phyloP scores from a whole-genome alignment of 2,329 filamentous ascomycete genomes.

The Teratosphaeria zuluensis region DNA sequence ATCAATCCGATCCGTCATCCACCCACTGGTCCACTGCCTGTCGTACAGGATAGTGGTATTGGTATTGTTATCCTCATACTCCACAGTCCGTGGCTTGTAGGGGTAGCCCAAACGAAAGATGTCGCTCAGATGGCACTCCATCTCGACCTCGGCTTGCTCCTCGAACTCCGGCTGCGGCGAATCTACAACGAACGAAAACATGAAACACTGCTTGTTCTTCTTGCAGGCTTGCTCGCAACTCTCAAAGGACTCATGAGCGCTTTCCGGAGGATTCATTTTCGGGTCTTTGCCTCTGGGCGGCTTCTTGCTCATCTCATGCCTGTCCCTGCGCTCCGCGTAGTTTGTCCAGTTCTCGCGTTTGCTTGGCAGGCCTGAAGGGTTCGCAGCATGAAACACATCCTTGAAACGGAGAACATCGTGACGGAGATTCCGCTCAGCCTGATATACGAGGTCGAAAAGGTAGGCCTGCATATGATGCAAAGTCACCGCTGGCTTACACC shows the following conservation, averaged over 20 bases:
- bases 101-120: constrained; percentile 11
- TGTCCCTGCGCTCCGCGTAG: constrained; percentile 3
- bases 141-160: constrained; percentile 1
- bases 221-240: constrained; percentile 9
- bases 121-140: constrained; percentile 12
- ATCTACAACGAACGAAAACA: constrained; percentile 9
- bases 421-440: constrained; percentile 7
- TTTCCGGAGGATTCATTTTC: constrained; percentile 2
- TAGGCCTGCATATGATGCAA: constrained; percentile 13
- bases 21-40: constrained; percentile 9
- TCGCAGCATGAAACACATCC: constrained; percentile 8
- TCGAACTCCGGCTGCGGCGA: not conserved
- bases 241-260: constrained; percentile 5
- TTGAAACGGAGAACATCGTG: constrained; percentile 3
- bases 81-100: constrained; percentile 3
- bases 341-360: constrained; percentile 12
- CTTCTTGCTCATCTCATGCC: constrained; percentile 3
- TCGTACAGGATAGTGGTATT: not conserved
- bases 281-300: not conserved
- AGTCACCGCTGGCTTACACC: constrained; percentile 19
- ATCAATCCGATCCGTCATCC: constrained; percentile 9
- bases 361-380: constrained; percentile 2
- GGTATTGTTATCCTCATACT: not conserved
- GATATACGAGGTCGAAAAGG: constrained; percentile 11
- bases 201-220: constrained; percentile 11